phyloP scores from a whole-genome alignment of 192 early-diverging fungal species.

The Coemansia sp. region DNA sequence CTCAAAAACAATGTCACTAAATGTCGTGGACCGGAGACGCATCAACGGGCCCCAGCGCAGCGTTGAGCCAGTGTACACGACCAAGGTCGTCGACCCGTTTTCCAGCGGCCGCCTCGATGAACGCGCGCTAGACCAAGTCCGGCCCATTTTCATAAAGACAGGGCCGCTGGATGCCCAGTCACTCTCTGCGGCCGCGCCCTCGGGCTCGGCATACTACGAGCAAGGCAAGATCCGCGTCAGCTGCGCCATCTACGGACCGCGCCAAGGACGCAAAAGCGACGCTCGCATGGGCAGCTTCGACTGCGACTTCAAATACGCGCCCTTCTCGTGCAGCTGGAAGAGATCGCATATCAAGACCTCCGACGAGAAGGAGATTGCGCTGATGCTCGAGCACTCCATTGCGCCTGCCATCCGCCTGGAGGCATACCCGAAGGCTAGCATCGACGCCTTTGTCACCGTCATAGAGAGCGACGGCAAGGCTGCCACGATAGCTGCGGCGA shows the following conservation, averaged over 20 bases:
- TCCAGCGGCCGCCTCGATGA: slow-evolving; percentile 22
- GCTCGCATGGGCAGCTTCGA: slow-evolving; percentile 43
- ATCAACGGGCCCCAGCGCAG: slow-evolving; percentile 50
- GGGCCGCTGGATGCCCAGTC: slow-evolving; percentile 34
- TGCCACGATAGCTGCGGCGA: slow-evolving; percentile 50
- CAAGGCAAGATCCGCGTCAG: slow-evolving; percentile 53
- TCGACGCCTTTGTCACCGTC: slow-evolving; percentile 53
- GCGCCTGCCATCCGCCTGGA: slow-evolving; percentile 54
- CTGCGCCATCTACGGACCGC: slow-evolving; percentile 55
- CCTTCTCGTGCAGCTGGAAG: slow-evolving; percentile 51
- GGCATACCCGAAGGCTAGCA: slow-evolving; percentile 51
- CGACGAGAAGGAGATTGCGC: slow-evolving; percentile 51
- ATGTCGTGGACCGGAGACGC: slow-evolving; percentile 41
- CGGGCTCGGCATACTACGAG: slow-evolving; percentile 54
- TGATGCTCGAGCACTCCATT: slow-evolving; percentile 47
- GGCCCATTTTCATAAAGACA: slow-evolving; percentile 50
- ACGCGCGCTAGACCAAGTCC: slow-evolving; percentile 35
- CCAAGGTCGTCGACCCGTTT: slow-evolving; percentile 11
- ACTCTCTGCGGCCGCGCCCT: slow-evolving; percentile 27
- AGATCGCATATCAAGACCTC: slow-evolving; percentile 35
- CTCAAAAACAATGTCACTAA: slow-evolving; percentile 27
- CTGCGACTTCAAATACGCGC: slow-evolving; percentile 54
- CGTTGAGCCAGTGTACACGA: slow-evolving; percentile 45
- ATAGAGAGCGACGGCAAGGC: slow-evolving; percentile 56
- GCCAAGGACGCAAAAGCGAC: slow-evolving; percentile 44